Base-by-base conservation (phyloP, 495 filamentous ascomycete genomes). In the Penicillium roqueforti region DNA sequence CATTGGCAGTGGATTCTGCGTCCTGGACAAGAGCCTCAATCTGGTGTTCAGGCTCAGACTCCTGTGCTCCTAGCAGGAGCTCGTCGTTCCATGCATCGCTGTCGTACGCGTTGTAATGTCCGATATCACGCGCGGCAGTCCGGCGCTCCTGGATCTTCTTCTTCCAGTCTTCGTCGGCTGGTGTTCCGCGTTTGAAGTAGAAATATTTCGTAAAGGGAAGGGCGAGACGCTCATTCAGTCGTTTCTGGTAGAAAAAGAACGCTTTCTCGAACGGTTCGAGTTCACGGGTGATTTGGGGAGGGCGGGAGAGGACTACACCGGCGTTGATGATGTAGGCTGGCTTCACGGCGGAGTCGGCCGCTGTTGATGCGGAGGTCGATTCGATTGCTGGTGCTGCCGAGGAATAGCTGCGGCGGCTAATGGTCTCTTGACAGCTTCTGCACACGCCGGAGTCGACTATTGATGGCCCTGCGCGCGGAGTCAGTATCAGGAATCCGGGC, bases 221-320 rank as follows among this genome's bases (percentile, higher is more conserved):
- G 10, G 84, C 83, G 28, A 96, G 78, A 10, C 93, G 90, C 76
- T 99, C 93, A 71, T 99, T 96, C 48, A 99, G 80, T 11, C 93
- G 91, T 55, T 89, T 89, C 74, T 99, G 93, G 76, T 99, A 99
- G 69, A 97, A 89, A 77, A 85, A 93, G 76, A 82, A 97, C 47
- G 92, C 78, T 68, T 89, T 86, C 71, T 99, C 93, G 70, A 99
- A 97, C 11, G 87, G 78, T 29, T 85, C 86, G 16, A 90, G 86
- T 46, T 86, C 77, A 55, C 87, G 87, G 47, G 95, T 97, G 57
- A 99, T 78, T 45, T 91, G 73, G 8, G 93, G 93, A 6, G 95
- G 83, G 29, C 93, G 88, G 25, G 90, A 91, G 53, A 99, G 87
- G 54, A 97, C 83, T 51, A 96, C 76, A 48, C 85, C 84, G 54